Conservation (phyloP, 2,329 filamentous ascomycete genomes). For the Emmonsiellopsis sp. region DNA sequence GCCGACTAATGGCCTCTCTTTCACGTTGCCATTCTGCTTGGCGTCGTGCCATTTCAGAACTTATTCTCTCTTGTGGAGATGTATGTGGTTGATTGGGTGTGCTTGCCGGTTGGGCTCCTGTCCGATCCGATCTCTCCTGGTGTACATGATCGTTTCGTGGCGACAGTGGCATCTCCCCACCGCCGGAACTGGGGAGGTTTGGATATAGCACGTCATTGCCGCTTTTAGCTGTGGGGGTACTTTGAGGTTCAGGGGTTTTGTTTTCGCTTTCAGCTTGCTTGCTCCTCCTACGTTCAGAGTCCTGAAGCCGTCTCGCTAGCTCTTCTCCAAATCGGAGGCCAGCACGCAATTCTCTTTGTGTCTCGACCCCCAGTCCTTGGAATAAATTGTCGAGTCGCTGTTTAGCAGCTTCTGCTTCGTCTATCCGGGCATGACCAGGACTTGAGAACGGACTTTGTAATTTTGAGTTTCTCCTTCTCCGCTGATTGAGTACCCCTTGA, state of each 20-base stretch:
- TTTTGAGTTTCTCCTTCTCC: conserved; percentile 5
- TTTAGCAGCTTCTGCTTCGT: conserved; percentile 16
- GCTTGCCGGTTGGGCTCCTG: neutral
- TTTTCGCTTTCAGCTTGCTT: neutral
- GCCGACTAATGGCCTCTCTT: conserved; percentile 33
- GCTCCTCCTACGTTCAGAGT: conserved; percentile 5
- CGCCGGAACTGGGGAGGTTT: neutral
- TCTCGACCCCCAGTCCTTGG: conserved; percentile 26
- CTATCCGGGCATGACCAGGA: conserved; percentile 2
- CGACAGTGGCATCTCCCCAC: neutral
- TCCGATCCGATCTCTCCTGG: neutral
- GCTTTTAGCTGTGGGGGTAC: conserved; percentile 7
- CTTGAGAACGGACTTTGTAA: conserved; percentile 8
- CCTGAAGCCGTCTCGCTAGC: conserved; percentile 27
- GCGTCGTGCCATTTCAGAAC: conserved; percentile 19
- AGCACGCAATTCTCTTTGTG: conserved; percentile 30
- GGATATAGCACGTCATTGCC: neutral
- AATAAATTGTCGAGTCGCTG: conserved; percentile 27
- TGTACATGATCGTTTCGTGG: neutral
- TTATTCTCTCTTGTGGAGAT: neutral
- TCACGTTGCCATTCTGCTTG: conserved; percentile 37
- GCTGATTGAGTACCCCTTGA: conserved; percentile 22
- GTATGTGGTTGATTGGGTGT: neutral
- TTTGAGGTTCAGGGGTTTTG: conserved; percentile 7
- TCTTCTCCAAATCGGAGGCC: conserved; percentile 34